Conservation (phyloP, 441 rosid genomes). For the Raphanus hybrid region DNA sequence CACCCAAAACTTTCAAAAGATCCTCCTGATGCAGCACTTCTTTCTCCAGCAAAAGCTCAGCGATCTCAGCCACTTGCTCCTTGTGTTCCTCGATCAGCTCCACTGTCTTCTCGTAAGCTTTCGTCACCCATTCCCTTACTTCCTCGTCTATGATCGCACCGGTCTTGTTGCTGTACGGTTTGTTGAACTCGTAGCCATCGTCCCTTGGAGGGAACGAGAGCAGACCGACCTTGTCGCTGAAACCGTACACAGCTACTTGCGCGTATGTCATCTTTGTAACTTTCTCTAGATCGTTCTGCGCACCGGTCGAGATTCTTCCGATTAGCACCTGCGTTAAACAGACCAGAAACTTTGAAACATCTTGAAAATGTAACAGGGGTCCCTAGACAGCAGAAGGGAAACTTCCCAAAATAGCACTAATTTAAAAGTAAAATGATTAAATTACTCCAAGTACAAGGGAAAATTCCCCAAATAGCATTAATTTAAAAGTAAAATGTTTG, state of each 20-base stretch:
- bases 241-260: conserved; percentile 78
- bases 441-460: not conserved
- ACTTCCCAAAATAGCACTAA: not conserved
- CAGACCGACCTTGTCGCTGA: conserved; percentile 77
- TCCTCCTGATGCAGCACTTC: conserved; percentile 79
- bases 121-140: conserved; percentile 70
- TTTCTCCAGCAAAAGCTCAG: conserved; percentile 69
- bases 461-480: not conserved
- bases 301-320: conserved; percentile 77
- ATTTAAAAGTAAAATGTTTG: not conserved
- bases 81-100: conserved; percentile 62
- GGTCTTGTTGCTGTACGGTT: conserved; percentile 78
- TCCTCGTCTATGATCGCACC: conserved; percentile 69
- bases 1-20: conserved; percentile 60
- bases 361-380: not conserved
- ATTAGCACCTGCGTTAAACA: conserved; percentile 54
- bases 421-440: not conserved
- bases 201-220: conserved; percentile 75
- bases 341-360: not conserved
- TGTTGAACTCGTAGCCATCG: conserved; percentile 58
- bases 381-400: not conserved
- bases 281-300: conserved; percentile 78
- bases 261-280: conserved; percentile 83
- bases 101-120: conserved; percentile 58
- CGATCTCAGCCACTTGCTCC: conserved; percentile 63